Base-by-base conservation (phyloP, 345 rosid species). In the Iberis pinnata region DNA sequence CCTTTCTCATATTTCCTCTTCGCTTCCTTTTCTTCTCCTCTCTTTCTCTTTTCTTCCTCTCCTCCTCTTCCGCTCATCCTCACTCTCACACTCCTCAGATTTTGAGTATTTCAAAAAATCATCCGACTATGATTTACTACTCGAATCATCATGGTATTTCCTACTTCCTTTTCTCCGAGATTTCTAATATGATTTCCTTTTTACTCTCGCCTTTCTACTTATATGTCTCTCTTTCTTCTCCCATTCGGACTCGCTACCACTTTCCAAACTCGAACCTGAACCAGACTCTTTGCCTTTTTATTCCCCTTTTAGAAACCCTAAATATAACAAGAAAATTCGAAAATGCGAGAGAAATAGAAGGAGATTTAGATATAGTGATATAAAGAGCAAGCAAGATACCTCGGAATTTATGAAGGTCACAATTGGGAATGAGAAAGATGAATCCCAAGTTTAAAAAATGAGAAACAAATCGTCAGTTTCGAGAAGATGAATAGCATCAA, bases 1-100 rank as follows among this genome's bases (percentile, higher is more conserved):
- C 80, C 80, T 73, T 66, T 79, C 70, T 75, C 82, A 37, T 40
- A 42, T 32, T 44, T 53, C 17, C 55, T 37, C 56, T 43, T n/a
- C n/a, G n/a, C n/a, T n/a, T 63, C 70, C 63, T 70, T 31, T 54
- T 55, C 22, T 64, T 53, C 44, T 60, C 66, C 61, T 46, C 44
- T 18, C 40, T 49, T 7, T 53, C 41, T 48, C 56, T 49, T 33
- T 53, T 61, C 60, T 42, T 61, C 63, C 49, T 59, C 59, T 49
- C 70, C 70, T 73, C 40, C 74, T 68, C 65, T 56, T 47, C 17
- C 61, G 55, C 61, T 73, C 76, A 36, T 43, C 48, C 14, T 75
- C 69, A 58, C 64, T 64, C 60, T 59, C 70, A 50, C 65, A 70
- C 44, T 73, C 72, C 61, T 65, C 76, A 3, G 78, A 73, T 15